A percentile compares a stretch with the other conserved stretches of the same genome.
Conservation (phyloP, 176 grass and related monocot genomes). For the Aegilops umbellulata region DNA sequence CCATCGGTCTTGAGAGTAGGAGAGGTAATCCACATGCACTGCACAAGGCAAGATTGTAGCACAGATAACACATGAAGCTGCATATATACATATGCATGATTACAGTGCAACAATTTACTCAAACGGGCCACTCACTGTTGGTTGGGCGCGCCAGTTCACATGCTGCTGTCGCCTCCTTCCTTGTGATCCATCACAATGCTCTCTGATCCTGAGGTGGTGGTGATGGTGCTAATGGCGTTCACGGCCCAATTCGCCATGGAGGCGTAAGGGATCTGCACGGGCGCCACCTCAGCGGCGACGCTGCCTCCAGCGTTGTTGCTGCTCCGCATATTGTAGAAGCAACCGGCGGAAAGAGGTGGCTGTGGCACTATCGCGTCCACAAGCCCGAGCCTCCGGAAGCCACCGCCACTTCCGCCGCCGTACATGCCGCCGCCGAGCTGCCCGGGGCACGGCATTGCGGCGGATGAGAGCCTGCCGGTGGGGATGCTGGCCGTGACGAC, state of each 20-base stretch:
- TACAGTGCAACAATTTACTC: conserved; percentile 34
- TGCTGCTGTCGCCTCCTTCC: conserved; percentile 68
- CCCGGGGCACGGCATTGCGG: conserved; percentile 34
- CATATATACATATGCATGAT: conserved; percentile 5
- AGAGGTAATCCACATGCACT: conserved; percentile 38
- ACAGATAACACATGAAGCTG: conserved; percentile 17
- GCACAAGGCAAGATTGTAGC: conserved; percentile 25
- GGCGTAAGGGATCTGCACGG: conserved; percentile 44
- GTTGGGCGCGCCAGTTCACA: conserved; percentile 37
- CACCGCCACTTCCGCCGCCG: conserved; percentile 17
- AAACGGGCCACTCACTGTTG: conserved; percentile 35
- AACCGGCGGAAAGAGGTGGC: conserved; percentile 7
- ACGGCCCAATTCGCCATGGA: conserved; percentile 52
- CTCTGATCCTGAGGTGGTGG: conserved; percentile 50
- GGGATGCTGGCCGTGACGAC: conserved; percentile 25
- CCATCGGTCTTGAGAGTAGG: not conserved
- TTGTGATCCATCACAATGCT: conserved; percentile 66
- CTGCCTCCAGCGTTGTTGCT: not conserved
- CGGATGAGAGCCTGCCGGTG: conserved; percentile 12
- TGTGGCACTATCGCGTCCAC: conserved; percentile 3
- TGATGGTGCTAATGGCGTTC: conserved; percentile 47
- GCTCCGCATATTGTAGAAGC: conserved; percentile 49
- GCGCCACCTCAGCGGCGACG: conserved; percentile 34
- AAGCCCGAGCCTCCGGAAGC: conserved; percentile 38
- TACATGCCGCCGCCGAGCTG: conserved; percentile 40